These are phyloP conservation scores for Bullera alba DNA, from an alignment of 768 basidiomycete species.

Conservation along the genomic window DNA sequence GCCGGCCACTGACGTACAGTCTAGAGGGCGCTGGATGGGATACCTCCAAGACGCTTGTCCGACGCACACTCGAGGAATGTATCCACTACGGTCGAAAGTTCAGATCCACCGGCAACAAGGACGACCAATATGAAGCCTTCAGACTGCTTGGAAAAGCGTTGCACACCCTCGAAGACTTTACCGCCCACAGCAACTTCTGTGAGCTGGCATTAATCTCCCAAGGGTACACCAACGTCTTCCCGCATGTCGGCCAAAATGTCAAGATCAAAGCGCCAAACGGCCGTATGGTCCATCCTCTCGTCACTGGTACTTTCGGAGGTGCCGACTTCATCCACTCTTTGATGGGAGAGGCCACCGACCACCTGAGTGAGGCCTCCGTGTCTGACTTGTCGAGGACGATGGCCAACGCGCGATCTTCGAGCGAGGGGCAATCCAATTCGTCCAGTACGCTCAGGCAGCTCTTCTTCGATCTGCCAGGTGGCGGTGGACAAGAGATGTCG, in stretches of 20 bases:
- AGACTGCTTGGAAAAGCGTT: slow-evolving; percentile 62
- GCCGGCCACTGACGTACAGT: not conserved
- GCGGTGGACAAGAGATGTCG: slow-evolving; percentile 52
- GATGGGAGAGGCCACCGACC: slow-evolving; percentile 52
- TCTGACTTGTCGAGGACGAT: slow-evolving; percentile 76
- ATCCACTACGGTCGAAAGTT: slow-evolving; percentile 67
- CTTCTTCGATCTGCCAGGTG: slow-evolving; percentile 37
- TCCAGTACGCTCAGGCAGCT: slow-evolving; percentile 27
- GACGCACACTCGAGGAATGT: slow-evolving; percentile 66
- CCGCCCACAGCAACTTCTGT: slow-evolving; percentile 73
- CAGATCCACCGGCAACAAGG: slow-evolving; percentile 50
- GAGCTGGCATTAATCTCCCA: slow-evolving; percentile 56
- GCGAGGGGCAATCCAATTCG: slow-evolving; percentile 35
- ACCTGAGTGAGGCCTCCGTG: slow-evolving; percentile 62
- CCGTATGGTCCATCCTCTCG: slow-evolving; percentile 67
- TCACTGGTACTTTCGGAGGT: slow-evolving; percentile 59
- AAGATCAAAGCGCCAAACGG: slow-evolving; percentile 69
- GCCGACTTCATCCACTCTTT: slow-evolving; percentile 44
- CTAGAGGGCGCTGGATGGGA: slow-evolving; percentile 64
- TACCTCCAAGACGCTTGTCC: slow-evolving; percentile 53
- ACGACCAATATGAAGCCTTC: slow-evolving; percentile 52
- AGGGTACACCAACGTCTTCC: slow-evolving; percentile 70
- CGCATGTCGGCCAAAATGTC: slow-evolving; percentile 75
- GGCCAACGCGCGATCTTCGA: slow-evolving; percentile 59
- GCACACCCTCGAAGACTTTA: slow-evolving; percentile 61